Percentiles rank a stretch among this genome's conserved stretches.
phyloP scores from a whole-genome alignment of 352 stramenopile genomes.

The Globisporangium heterothallicum region DNA sequence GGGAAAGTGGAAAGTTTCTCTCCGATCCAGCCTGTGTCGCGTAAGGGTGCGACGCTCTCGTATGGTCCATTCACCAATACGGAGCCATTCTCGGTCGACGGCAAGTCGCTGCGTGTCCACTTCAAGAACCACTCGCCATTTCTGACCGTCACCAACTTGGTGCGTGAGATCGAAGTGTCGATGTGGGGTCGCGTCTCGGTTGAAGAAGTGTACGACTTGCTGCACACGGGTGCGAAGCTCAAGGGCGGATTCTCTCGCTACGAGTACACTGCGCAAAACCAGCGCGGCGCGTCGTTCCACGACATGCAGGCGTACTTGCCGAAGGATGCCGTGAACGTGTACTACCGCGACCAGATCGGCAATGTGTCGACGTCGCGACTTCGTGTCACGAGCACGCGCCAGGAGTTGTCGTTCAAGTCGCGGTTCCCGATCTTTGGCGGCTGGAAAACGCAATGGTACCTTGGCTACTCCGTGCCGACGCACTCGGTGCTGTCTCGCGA shows the following conservation, averaged over 20 bases:
- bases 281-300: constrained; percentile 71
- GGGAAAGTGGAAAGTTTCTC: constrained; percentile 68
- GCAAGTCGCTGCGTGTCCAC: constrained; percentile 53
- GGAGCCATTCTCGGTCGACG: constrained; percentile 27
- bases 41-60: constrained; percentile 71
- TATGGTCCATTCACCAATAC: constrained; percentile 79
- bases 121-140: constrained; percentile 88
- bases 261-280: constrained; percentile 69
- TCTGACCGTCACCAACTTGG: constrained; percentile 76
- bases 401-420: constrained; percentile 77
- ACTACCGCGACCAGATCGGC: constrained; percentile 89
- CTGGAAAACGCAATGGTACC: constrained; percentile 88
- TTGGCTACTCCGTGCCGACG: constrained; percentile 84
- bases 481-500: constrained; percentile 65
- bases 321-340: constrained; percentile 79
- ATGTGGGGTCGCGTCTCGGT: constrained; percentile 87
- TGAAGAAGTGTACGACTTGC: constrained; percentile 85
- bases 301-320: constrained; percentile 65
- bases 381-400: constrained; percentile 36
- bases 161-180: constrained; percentile 86
- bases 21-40: constrained; percentile 43
- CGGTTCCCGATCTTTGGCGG: constrained; percentile 86
- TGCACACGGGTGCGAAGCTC: constrained; percentile 80
- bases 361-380: constrained; percentile 86
- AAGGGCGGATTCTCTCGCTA: constrained; percentile 85